Evolutionary conservation across 345 rosid genomes (phyloP).

Genomic region (Theobroma cacao): DNA sequence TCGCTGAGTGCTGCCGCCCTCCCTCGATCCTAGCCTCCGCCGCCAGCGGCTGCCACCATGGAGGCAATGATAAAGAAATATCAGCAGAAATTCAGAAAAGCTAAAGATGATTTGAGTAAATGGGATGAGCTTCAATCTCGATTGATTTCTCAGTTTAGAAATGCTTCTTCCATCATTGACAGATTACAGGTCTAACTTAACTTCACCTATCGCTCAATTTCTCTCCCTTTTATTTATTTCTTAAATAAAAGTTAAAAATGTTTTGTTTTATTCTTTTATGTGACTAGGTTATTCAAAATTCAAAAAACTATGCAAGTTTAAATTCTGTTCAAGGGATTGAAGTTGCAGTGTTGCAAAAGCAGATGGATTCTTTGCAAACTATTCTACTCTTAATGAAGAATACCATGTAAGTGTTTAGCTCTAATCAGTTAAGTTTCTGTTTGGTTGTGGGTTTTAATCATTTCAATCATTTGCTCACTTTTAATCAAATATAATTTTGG

Average conservation of each 20-base stretch:
- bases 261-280: not conserved
- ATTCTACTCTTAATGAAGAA: slow-evolving; percentile 58
- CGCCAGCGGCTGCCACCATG: slow-evolving; percentile 20
- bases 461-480: not conserved
- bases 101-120: slow-evolving; percentile 53
- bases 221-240: not conserved
- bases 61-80: slow-evolving; percentile 66
- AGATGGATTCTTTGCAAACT: slow-evolving; percentile 60
- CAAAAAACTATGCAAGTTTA: slow-evolving; percentile 52
- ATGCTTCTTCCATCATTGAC: slow-evolving; percentile 66
- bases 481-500: not conserved
- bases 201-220: not conserved
- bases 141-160: slow-evolving; percentile 52
- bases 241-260: not conserved
- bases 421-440: not conserved
- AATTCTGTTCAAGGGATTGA: slow-evolving; percentile 48
- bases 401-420: slow-evolving; percentile 42
- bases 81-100: slow-evolving; percentile 61
- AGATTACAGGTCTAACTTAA: slow-evolving; percentile 49
- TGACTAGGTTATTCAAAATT: slow-evolving; percentile 49
- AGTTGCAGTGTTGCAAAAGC: slow-evolving; percentile 58
- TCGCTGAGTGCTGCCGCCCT: not conserved
- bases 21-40: not conserved
- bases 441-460: not conserved
- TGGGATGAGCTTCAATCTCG: slow-evolving; percentile 74